Percentiles rank a stretch among this genome's conserved stretches.
phyloP scores from a whole-genome alignment of 805 yeast genomes.

The Grigorovia jiainica region DNA sequence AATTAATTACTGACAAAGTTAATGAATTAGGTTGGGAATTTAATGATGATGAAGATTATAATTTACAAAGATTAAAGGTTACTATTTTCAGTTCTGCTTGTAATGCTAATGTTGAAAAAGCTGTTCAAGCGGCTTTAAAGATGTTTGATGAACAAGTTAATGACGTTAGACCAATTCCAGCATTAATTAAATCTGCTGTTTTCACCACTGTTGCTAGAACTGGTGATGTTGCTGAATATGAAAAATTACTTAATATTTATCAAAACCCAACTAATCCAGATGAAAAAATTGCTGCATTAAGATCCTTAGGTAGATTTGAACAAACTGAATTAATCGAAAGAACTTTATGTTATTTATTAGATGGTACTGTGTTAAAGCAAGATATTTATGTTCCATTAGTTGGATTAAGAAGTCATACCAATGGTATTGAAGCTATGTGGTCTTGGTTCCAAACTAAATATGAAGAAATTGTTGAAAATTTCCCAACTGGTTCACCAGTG shows the following conservation, averaged over 20 bases:
- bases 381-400: constrained; percentile 69
- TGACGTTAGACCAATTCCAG: constrained; percentile 64
- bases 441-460: constrained; percentile 65
- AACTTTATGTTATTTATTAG: constrained; percentile 46
- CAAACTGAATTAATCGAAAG: constrained; percentile 42
- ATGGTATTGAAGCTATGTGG: constrained; percentile 65
- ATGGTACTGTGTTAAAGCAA: constrained; percentile 54
- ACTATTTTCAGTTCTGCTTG: constrained; percentile 54
- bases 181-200: constrained; percentile 58
- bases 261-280: constrained; percentile 48
- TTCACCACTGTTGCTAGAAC: constrained; percentile 53
- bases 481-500: constrained; percentile 77
- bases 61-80: constrained; percentile 57
- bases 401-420: constrained; percentile 52
- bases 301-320: constrained; percentile 55
- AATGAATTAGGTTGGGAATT: constrained; percentile 57
- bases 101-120: constrained; percentile 38
- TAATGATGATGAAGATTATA: constrained; percentile 43
- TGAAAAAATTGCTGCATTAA: constrained; percentile 60
- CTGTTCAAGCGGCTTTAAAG: constrained; percentile 36
- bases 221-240: constrained; percentile 55
- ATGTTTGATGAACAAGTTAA: constrained; percentile 44
- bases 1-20: constrained; percentile 46
- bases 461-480: constrained; percentile 50
- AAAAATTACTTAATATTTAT: constrained; percentile 51